phyloP scores from a whole-genome alignment of 1,139 yeast species.

The Ogataea hybrid region DNA sequence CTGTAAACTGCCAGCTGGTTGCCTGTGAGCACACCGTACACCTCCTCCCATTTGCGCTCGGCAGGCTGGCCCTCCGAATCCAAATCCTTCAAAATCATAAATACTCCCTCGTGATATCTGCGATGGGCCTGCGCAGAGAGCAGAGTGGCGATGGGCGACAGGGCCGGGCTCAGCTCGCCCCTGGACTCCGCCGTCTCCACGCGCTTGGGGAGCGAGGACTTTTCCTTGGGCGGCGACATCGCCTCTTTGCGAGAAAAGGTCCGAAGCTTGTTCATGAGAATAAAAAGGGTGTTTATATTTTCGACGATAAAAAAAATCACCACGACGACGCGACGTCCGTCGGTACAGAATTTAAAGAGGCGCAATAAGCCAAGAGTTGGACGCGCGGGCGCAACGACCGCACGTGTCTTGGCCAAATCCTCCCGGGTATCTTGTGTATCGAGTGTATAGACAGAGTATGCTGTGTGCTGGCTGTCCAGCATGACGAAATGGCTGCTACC shows the following conservation, averaged over 20 bases:
- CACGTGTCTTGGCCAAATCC: neutral
- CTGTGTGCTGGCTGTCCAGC: neutral
- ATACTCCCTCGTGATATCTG: slow-evolving; percentile 70
- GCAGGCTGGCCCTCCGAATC: slow-evolving; percentile 84
- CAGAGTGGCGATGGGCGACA: slow-evolving; percentile 72
- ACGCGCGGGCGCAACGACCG: neutral
- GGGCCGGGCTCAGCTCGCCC: slow-evolving; percentile 53
- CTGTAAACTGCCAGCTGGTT: slow-evolving; percentile 93
- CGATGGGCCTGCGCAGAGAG: slow-evolving; percentile 72
- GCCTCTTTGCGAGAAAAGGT: slow-evolving; percentile 14
- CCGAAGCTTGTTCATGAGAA: slow-evolving; percentile 15
- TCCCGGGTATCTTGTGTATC: no score
- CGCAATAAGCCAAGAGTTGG: neutral
- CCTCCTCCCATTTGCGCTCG: slow-evolving; percentile 87
- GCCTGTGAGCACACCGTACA: slow-evolving; percentile 87
- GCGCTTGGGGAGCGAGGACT: slow-evolving; percentile 12
- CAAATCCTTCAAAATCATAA: slow-evolving; percentile 69
- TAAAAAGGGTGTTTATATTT: slow-evolving; percentile 1
- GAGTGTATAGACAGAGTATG: no score
- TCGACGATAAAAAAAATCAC: neutral
- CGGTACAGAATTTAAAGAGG: neutral
- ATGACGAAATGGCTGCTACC: neutral
- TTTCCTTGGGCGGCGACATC: slow-evolving; percentile 12
- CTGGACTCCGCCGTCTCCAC: slow-evolving; percentile 26
- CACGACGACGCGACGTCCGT: neutral